Evolutionary conservation across 345 rosid genomes (phyloP).

Genomic region (Trapa incisa): DNA sequence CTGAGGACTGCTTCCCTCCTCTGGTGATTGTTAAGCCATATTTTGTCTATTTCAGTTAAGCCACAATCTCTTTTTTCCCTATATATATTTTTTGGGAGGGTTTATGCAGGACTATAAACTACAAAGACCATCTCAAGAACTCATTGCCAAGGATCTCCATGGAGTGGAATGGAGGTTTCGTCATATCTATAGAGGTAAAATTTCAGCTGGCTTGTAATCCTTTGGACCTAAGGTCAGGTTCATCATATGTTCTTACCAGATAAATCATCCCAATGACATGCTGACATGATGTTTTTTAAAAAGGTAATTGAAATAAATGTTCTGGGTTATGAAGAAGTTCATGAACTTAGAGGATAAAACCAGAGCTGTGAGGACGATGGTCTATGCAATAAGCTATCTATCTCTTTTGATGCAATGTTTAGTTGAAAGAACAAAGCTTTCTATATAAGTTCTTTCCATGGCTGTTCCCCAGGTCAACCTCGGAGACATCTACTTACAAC

Average conservation of each 20-base stretch:
- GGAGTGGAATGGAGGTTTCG: conserved; percentile 86
- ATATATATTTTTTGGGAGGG: background rate
- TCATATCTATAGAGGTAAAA: conserved; percentile 78
- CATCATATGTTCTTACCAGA: background rate
- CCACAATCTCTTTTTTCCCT: background rate
- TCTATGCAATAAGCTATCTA: no score
- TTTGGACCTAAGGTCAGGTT: background rate
- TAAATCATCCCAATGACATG: background rate
- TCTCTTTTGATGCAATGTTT: background rate
- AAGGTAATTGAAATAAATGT: background rate
- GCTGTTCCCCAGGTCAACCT: conserved; percentile 65
- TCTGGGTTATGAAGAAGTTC: no score
- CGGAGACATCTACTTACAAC: conserved; percentile 95
- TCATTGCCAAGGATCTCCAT: conserved; percentile 76
- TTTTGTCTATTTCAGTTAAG: background rate
- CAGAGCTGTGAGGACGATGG: no score
- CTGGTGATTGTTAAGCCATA: conserved; percentile 26
- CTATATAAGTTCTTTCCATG: background rate
- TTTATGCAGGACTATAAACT: conserved; percentile 63
- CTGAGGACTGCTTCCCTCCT: conserved; percentile 85
- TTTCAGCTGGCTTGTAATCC: no score
- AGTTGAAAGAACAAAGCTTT: background rate
- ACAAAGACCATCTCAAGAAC: conserved; percentile 88
- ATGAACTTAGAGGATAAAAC: no score
- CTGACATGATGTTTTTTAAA: conserved; percentile 7